These are phyloP conservation scores for Lasiodiplodia theobromae DNA, from an alignment of 2,329 filamentous ascomycete species.

Conservation along the genomic window DNA sequence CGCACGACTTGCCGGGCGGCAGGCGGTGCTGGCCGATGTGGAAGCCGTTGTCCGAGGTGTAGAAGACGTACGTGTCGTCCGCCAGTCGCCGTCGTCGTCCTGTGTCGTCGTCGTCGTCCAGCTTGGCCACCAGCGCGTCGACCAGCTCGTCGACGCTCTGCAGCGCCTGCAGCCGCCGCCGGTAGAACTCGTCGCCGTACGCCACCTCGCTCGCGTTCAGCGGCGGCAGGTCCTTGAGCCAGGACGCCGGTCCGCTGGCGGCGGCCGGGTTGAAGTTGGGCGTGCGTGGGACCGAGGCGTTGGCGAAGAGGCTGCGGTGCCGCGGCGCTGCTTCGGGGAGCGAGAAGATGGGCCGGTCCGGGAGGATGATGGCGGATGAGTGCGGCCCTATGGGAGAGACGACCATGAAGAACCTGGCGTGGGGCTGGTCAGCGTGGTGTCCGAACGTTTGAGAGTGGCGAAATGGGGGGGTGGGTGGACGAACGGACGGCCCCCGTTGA, in stretches of 20 bases:
- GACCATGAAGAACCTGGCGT: constrained; percentile 65
- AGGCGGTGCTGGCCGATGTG: constrained; percentile 51
- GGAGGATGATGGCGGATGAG: background rate
- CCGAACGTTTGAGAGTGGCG: too few relatives aligned
- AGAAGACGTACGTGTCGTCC: constrained; percentile 56
- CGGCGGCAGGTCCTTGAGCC: constrained; percentile 52
- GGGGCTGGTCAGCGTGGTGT: background rate
- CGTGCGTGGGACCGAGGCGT: constrained; percentile 66
- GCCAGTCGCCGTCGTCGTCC: constrained; percentile 42
- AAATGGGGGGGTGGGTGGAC: background rate
- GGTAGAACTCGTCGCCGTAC: constrained; percentile 63
- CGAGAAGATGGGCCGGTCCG: constrained; percentile 45
- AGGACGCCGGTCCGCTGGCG: constrained; percentile 51
- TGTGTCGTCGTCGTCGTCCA: constrained; percentile 39
- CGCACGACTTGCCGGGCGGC: constrained; percentile 48
- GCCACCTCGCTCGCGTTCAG: constrained; percentile 57
- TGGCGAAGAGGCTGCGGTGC: constrained; percentile 68
- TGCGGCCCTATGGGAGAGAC: constrained; percentile 73
- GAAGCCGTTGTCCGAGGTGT: constrained; percentile 50
- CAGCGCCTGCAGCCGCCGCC: constrained; percentile 56
- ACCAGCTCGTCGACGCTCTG: constrained; percentile 64
- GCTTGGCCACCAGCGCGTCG: constrained; percentile 50
- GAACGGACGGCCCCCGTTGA: constrained; percentile 56
- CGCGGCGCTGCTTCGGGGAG: constrained; percentile 65
- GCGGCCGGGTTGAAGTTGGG: constrained; percentile 70